Conservation (phyloP, 805 yeast genomes). For the Zygosaccharomyces lentus region DNA sequence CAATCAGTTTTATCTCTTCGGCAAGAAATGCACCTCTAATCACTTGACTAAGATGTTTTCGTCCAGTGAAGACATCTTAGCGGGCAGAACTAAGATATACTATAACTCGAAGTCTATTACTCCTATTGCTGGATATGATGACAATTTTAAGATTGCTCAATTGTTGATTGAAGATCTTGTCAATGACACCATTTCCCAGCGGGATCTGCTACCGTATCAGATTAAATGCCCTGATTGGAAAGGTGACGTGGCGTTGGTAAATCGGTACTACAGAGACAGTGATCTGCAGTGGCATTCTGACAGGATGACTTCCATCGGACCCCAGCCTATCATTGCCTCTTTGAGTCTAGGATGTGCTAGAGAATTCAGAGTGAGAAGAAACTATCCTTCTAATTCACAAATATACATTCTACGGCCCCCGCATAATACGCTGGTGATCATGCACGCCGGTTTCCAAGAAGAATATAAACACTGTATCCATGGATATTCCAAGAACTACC, state of each 20-base stretch:
- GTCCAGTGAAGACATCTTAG: conserved; percentile 10
- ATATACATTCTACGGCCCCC: conserved; percentile 48
- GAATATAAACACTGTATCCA: conserved; percentile 64
- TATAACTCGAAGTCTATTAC: conserved; percentile 40
- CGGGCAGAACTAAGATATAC: conserved; percentile 10
- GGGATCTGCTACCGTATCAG: conserved; percentile 39
- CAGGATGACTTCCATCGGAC: conserved; percentile 66
- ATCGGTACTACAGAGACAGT: conserved; percentile 49
- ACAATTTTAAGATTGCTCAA: conserved; percentile 40
- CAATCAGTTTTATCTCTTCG: conserved; percentile 57
- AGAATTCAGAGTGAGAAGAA: conserved; percentile 54
- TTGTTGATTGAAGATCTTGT: conserved; percentile 40
- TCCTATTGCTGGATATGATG: conserved; percentile 36
- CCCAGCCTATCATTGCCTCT: conserved; percentile 64
- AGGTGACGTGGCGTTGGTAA: conserved; percentile 52
- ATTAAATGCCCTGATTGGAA: conserved; percentile 41
- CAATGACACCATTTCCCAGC: conserved; percentile 35
- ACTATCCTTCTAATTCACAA: conserved; percentile 28
- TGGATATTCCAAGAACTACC: conserved; percentile 13
- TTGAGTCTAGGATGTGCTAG: conserved; percentile 66
- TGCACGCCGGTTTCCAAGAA: conserved; percentile 81
- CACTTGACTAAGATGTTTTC: conserved; percentile 44
- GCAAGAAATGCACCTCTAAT: conserved; percentile 55
- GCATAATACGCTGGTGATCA: conserved; percentile 63
- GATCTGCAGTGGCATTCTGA: conserved; percentile 76